phyloP scores from a whole-genome alignment of 225 moss, liverwort and hornwort species.

The Marchantia paleacea region DNA sequence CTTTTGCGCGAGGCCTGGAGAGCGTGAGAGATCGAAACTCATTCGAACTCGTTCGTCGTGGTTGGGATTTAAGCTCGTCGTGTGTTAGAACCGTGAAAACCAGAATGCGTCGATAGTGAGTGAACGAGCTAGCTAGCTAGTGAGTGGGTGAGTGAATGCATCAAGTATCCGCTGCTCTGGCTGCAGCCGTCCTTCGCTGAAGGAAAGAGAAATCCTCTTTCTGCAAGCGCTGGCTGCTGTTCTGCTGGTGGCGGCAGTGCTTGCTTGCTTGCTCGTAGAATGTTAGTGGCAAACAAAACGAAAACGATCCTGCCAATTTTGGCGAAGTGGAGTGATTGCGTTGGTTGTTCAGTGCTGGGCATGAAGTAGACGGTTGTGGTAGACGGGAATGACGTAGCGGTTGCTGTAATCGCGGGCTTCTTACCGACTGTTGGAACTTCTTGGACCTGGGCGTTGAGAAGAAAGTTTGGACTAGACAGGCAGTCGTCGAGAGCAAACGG shows the following conservation, averaged over 20 bases:
- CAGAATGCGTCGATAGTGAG: neutral
- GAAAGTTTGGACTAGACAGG: neutral
- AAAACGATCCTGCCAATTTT: neutral
- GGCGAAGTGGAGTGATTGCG: neutral
- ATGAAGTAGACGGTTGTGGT: slow-evolving; percentile 1
- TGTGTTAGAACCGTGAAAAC: neutral
- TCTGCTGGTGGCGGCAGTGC: neutral
- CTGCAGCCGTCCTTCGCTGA: neutral
- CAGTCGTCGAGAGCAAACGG: neutral
- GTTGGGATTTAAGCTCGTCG: neutral
- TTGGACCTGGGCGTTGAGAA: slow-evolving; percentile 1
- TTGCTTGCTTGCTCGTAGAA: neutral
- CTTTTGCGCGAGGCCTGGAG: slow-evolving; percentile 12
- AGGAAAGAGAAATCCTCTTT: neutral
- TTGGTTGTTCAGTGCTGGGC: neutral
- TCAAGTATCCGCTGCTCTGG: neutral
- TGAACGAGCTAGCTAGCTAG: neutral
- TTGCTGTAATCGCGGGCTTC: neutral
- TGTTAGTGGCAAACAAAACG: neutral
- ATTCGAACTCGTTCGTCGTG: neutral
- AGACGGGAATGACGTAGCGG: slow-evolving; percentile 3
- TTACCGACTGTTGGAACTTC: neutral
- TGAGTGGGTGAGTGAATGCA: no score
- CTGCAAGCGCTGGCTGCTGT: neutral
- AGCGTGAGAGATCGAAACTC: slow-evolving; percentile 10